Base-by-base conservation (phyloP, 805 yeast genomes). In the Candida coleopterorum region DNA sequence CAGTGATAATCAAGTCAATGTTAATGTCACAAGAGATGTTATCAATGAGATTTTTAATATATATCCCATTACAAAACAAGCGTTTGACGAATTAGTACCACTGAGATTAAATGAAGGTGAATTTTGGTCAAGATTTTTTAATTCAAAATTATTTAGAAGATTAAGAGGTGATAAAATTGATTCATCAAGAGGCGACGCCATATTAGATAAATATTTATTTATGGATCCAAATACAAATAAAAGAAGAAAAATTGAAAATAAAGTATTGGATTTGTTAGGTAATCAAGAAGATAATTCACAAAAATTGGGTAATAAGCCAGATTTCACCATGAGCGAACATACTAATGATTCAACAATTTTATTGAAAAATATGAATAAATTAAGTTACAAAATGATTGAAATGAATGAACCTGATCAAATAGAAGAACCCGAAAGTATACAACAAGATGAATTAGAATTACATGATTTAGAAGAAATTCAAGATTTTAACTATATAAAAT, bases 91-190 rank as follows among this genome's bases (percentile, higher is more conserved):
- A 37, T 80, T 80, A 40, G 98, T 93, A 4, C 98, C 97, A 1
- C 49, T 43, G 10, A 80, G 81, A 43, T 70, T 93, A 36, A 74
- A 77, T 32, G 97, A 93, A 55, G 89, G 90, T 28, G 95, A 85
- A 52, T 93, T 93, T 50, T 93, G 98, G 98, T 86, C 95, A 9
- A 68, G 97, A 43, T 93, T 93, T 52, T 93, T 93, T 69, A 81
- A 86, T 50, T 88, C 97, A 0, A 83, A 87, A 49, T 64, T 93
- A 42, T 93, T 89, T 52, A 71, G 96, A 46, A 77, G 88, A 49
- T 65, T 93, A 23, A 73, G 96, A 55, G 98, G 98, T 40, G 97
- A 93, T 53, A 80, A 79, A 45, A 74, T 87, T 36, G 63, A 62
- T 35, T 81, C 77, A 52, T 86, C 85, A 44, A 72, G 95, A 44